These are phyloP conservation scores for Bremia lactucae DNA, from an alignment of 352 stramenopile genomes.

Conservation along the genomic window DNA sequence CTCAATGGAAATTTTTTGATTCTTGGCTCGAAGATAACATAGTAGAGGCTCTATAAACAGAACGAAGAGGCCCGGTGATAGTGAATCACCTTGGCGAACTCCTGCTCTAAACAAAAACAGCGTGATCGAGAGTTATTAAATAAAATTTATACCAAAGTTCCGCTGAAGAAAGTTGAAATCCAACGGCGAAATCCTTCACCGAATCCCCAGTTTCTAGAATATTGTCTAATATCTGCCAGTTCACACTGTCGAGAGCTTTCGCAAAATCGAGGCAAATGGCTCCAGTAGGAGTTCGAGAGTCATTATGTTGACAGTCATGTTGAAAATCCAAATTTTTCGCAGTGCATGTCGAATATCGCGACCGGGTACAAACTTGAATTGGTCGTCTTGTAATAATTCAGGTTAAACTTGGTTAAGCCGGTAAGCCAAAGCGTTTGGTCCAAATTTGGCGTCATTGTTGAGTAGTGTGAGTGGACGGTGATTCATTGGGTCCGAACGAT, in stretches of 20 bases:
- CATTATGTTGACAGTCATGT: neutral
- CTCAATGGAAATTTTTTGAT: neutral
- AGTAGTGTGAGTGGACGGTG: neutral
- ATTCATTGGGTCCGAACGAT: neutral
- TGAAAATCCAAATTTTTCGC: neutral
- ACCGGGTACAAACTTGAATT: neutral
- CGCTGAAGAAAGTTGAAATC: neutral
- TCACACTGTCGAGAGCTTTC: constrained; percentile 6
- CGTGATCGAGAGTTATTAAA: neutral
- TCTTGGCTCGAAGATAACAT: neutral
- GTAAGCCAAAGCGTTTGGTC: neutral
- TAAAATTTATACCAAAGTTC: neutral
- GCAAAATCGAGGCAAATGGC: constrained; percentile 1
- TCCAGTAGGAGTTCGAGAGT: neutral
- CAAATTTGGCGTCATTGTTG: neutral
- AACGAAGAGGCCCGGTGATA: neutral
- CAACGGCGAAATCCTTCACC: neutral
- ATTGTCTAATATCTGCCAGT: neutral
- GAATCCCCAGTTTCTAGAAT: neutral
- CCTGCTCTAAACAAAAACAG: neutral
- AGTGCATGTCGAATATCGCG: neutral
- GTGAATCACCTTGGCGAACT: neutral
- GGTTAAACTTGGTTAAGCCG: neutral
- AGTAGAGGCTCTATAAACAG: neutral
- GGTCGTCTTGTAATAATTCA: neutral